phyloP scores from a whole-genome alignment of 2,329 filamentous ascomycete species.

The Hypoxylon sp. region DNA sequence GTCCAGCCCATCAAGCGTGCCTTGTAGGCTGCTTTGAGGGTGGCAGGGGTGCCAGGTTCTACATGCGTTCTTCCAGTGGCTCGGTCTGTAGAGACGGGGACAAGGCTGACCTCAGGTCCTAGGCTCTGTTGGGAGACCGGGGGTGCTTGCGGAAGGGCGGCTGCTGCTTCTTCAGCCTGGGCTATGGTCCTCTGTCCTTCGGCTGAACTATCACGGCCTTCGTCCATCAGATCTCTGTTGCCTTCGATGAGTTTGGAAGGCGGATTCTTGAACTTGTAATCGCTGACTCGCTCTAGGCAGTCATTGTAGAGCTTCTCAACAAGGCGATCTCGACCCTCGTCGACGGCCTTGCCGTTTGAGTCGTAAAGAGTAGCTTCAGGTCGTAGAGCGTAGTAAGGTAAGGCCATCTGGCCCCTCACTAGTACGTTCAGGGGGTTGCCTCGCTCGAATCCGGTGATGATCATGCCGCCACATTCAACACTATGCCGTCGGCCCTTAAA shows the following conservation, averaged over 20 bases:
- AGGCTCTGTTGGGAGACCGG: conserved; percentile 63
- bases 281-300: conserved; percentile 87
- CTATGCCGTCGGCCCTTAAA: conserved; percentile 73
- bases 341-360: conserved; percentile 77
- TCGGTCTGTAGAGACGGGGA: conserved; percentile 71
- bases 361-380: conserved; percentile 91
- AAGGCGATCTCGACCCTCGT: conserved; percentile 78
- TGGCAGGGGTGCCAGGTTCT: conserved; percentile 72
- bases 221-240: conserved; percentile 80
- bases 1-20: conserved; percentile 85
- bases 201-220: conserved; percentile 78
- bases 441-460: conserved; percentile 94
- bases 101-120: conserved; percentile 61
- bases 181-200: conserved; percentile 76
- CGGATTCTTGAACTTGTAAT: conserved; percentile 82
- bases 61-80: conserved; percentile 77
- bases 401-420: conserved; percentile 85
- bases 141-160: conserved; percentile 64
- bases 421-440: conserved; percentile 94
- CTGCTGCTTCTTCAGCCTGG: conserved; percentile 74
- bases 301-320: conserved; percentile 96
- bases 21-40: conserved; percentile 77
- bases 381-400: conserved; percentile 84
- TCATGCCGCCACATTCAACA: conserved; percentile 97
- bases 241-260: conserved; percentile 79